A percentile compares a stretch with the other conserved stretches of the same genome.
These are phyloP conservation scores for Populus hybrid DNA, from an alignment of 441 rosid genomes.

Conservation along the genomic window DNA sequence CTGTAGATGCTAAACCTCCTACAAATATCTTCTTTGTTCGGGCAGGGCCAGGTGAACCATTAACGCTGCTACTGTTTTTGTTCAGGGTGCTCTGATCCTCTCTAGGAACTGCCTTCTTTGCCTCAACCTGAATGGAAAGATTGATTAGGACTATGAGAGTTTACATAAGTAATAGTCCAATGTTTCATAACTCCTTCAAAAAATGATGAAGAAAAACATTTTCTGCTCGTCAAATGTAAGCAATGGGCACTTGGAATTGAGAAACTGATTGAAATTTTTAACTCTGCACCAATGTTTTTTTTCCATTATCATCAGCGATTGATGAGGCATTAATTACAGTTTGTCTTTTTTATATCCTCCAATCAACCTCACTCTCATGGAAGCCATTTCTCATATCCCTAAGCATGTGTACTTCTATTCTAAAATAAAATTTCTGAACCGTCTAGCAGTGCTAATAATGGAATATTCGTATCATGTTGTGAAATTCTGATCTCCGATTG, in stretches of 20 bases:
- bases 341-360: not conserved
- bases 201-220: no score
- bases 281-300: not conserved
- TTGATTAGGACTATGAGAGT: no score
- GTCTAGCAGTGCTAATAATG: not conserved
- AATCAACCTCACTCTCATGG: not conserved
- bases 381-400: not conserved
- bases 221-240: no score
- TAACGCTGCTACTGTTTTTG: conserved; percentile 62
- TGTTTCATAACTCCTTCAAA: no score
- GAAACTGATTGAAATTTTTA: no score
- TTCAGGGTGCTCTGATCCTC: conserved; percentile 72
- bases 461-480: not conserved
- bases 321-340: not conserved
- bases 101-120: conserved; percentile 94
- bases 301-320: conserved; percentile 3
- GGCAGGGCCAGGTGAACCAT: conserved; percentile 83
- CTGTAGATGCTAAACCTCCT: conserved; percentile 94
- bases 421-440: not conserved
- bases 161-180: no score
- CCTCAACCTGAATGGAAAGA: conserved; percentile 66
- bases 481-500: not conserved
- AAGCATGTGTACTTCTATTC: not conserved
- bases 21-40: conserved; percentile 92
- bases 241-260: no score